phyloP scores from a whole-genome alignment of 2,329 filamentous ascomycete species.

The Setomelanomma holmii region DNA sequence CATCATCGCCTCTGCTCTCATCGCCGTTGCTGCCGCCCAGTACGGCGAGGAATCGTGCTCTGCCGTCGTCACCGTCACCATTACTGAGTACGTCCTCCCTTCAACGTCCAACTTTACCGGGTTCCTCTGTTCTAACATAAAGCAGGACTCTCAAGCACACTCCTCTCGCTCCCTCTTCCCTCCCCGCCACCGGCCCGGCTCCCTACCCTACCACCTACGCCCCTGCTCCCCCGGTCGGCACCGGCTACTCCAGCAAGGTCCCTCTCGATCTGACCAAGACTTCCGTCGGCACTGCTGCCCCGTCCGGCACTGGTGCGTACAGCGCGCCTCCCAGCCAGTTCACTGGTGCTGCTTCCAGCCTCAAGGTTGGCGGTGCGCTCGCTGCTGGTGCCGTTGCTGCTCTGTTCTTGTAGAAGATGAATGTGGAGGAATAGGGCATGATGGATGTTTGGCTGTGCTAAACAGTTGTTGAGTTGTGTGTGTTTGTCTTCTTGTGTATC shows the following conservation, averaged over 20 bases:
- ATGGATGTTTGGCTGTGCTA: neutral
- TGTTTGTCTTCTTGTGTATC: neutral
- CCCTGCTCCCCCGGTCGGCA: conserved; percentile 27
- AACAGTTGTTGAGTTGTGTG: neutral
- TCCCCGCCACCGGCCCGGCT: conserved; percentile 25
- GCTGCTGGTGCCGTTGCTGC: conserved; percentile 45
- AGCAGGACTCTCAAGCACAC: conserved; percentile 27
- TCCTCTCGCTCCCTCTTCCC: conserved; percentile 27
- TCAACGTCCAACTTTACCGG: neutral
- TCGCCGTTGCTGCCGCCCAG: conserved; percentile 33
- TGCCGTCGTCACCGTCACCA: conserved; percentile 31
- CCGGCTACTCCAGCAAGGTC: conserved; percentile 18
- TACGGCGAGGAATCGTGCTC: conserved; percentile 33
- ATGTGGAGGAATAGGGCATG: neutral
- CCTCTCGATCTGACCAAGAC: conserved; percentile 1
- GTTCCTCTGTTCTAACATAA: neutral
- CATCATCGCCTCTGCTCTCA: conserved; percentile 31
- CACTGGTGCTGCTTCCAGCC: conserved; percentile 40
- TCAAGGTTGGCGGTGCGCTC: conserved; percentile 40
- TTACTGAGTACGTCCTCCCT: conserved; percentile 34
- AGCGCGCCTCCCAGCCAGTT: conserved; percentile 32
- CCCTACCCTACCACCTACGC: conserved; percentile 37
- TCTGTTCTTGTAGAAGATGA: conserved; percentile 41
- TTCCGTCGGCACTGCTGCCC: conserved; percentile 21
- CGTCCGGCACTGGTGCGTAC: conserved; percentile 31